Conservation (phyloP, 257 asterid species). For the Solanum appendiculatum region DNA sequence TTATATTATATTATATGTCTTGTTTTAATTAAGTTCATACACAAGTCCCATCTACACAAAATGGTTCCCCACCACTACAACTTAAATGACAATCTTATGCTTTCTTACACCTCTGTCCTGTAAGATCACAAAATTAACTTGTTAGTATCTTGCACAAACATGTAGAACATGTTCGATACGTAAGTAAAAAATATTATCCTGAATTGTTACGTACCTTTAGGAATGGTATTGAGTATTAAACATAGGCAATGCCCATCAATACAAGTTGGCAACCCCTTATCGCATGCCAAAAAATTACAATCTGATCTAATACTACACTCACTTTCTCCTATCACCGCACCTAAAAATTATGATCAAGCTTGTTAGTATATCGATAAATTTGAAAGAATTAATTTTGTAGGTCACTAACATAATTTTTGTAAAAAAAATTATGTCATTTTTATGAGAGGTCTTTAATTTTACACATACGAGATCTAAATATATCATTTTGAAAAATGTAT, state of each 20-base stretch:
- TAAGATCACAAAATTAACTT: background rate
- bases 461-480: background rate
- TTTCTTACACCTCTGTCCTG: background rate
- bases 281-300: background rate
- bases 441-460: background rate
- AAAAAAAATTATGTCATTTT: background rate
- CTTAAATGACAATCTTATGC: background rate
- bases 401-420: background rate
- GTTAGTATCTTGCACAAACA: background rate
- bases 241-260: background rate
- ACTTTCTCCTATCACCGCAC: background rate
- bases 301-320: background rate
- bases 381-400: background rate
- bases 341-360: background rate
- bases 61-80: background rate
- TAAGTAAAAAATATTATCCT: background rate
- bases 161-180: background rate
- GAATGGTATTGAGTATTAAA: background rate
- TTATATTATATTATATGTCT: background rate
- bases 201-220: background rate
- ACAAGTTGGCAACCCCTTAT: background rate
- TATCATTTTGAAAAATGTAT: too few species aligned
- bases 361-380: background rate
- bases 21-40: background rate
- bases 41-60: background rate